phyloP scores from a whole-genome alignment of 176 grass and related monocot species.

The Eragrostis curvula region DNA sequence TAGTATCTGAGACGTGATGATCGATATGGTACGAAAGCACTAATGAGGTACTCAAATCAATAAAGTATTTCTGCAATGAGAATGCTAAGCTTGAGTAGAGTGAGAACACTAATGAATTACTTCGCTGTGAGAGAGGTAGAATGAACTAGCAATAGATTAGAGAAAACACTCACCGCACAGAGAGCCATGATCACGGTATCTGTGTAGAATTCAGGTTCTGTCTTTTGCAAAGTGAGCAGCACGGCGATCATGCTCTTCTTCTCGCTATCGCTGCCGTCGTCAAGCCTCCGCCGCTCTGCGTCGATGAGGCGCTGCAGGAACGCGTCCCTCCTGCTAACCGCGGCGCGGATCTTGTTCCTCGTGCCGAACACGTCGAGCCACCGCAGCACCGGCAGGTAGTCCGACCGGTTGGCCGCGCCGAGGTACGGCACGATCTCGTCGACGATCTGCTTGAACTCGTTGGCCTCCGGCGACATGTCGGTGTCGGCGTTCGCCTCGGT shows the following conservation, averaged over 20 bases:
- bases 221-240: conserved; percentile 47
- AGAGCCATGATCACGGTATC: conserved; percentile 53
- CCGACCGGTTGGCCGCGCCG: conserved; percentile 34
- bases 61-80: too few species aligned
- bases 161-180: conserved; percentile 32
- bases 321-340: conserved; percentile 32
- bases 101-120: neutral
- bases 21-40: neutral
- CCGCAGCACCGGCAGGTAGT: conserved; percentile 60
- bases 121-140: neutral
- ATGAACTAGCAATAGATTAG: neutral
- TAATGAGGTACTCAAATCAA: neutral
- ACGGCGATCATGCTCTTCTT: conserved; percentile 56
- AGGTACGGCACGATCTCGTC: conserved; percentile 26
- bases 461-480: conserved; percentile 41
- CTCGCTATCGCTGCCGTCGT: neutral
- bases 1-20: neutral
- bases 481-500: conserved; percentile 18
- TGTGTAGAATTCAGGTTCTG: conserved; percentile 50
- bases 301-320: conserved; percentile 57
- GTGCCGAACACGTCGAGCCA: conserved; percentile 47
- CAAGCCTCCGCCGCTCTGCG: conserved; percentile 25
- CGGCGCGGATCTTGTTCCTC: conserved; percentile 34
- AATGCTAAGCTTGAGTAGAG: neutral
- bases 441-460: conserved; percentile 30